Evolutionary conservation across 176 grass and related monocot species (phyloP).

Genomic region (Themeda triandra): DNA sequence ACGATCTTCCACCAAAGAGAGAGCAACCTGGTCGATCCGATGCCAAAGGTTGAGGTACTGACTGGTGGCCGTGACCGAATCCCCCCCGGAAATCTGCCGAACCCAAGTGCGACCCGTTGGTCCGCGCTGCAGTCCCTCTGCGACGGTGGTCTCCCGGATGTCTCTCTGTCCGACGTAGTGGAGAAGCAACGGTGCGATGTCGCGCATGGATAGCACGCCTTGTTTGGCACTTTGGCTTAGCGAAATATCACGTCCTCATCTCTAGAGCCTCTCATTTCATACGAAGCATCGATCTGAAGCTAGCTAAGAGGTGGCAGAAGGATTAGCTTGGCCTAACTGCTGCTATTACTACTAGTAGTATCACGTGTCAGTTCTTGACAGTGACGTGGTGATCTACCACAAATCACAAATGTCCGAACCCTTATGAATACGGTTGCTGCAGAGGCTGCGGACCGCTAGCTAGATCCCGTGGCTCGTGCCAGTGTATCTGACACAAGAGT

Average conservation of each 20-base stretch:
- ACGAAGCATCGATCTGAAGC: neutral
- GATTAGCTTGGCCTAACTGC: neutral
- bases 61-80: no score
- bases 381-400: neutral
- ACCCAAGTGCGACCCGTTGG: no score
- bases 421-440: constrained; percentile 9
- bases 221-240: no score
- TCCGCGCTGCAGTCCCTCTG: no score
- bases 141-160: no score
- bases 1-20: no score
- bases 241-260: neutral
- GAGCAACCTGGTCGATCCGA: no score
- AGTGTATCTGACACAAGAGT: neutral
- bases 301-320: neutral
- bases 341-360: neutral
- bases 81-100: no score
- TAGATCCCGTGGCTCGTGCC: neutral
- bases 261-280: neutral
- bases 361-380: neutral
- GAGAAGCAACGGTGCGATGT: no score
- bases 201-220: no score
- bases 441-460: neutral
- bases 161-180: no score
- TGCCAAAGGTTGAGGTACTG: no score
- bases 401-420: neutral